Conservation (phyloP, 768 basidiomycete species). For the Macrolepiota albuminosa region DNA sequence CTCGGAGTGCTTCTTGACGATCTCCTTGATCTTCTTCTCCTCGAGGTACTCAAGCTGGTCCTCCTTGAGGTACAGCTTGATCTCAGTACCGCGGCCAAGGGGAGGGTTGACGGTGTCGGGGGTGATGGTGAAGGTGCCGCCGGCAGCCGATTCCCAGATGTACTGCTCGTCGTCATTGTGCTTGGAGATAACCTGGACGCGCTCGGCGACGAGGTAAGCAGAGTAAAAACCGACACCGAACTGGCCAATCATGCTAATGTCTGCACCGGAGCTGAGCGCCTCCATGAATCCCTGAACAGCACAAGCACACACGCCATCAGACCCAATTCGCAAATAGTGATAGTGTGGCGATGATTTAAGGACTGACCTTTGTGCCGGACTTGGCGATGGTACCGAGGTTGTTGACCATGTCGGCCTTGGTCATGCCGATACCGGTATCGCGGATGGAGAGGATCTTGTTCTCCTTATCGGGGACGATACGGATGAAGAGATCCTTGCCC, state of each 20-base stretch:
- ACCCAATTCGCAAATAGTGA: too few relatives aligned
- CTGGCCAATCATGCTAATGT: conserved; percentile 96
- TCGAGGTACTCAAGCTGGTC: conserved; percentile 99
- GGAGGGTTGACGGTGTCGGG: conserved; percentile 85
- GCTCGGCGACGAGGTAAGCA: conserved; percentile 97
- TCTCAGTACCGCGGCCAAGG: conserved; percentile 90
- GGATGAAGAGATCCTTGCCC: conserved; percentile 91
- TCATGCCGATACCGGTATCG: conserved; percentile 99
- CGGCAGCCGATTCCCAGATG: conserved; percentile 99
- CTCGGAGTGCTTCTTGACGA: conserved; percentile 99
- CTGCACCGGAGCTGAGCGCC: conserved; percentile 85
- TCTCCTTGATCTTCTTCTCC: conserved; percentile 99
- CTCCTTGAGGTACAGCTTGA: conserved; percentile 93
- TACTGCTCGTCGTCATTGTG: conserved; percentile 99
- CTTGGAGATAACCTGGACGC: conserved; percentile 97
- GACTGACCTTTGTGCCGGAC: conserved; percentile 81
- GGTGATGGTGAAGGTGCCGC: conserved; percentile 99
- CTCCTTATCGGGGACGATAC: conserved; percentile 94
- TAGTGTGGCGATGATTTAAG: background rate
- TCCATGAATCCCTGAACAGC: conserved; percentile 94
- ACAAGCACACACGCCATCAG: too few relatives aligned
- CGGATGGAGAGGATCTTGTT: conserved; percentile 87
- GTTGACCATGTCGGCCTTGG: conserved; percentile 99
- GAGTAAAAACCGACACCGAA: conserved; percentile 99
- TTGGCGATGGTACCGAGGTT: conserved; percentile 96